These are phyloP conservation scores for Geotrichum reessii DNA, from an alignment of 1,139 yeast genomes.

Conservation along the genomic window DNA sequence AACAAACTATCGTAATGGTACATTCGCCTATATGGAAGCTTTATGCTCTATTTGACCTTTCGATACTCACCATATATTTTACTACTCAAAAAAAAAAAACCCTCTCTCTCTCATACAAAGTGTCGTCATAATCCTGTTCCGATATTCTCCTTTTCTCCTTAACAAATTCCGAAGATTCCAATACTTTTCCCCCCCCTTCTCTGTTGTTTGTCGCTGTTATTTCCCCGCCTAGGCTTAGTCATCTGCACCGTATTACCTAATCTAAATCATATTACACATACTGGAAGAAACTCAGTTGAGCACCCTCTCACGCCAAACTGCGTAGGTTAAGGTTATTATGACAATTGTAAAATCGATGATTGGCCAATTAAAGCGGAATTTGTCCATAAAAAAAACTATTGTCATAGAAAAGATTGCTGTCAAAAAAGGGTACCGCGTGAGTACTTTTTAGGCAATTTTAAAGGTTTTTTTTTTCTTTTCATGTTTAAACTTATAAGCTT, in stretches of 20 bases:
- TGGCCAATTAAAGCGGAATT: background rate
- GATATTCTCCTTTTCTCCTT: background rate
- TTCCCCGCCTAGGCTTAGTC: background rate
- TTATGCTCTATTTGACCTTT: background rate
- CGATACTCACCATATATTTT: background rate
- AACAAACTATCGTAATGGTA: too few species aligned
- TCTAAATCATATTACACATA: background rate
- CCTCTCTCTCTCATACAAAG: too few species aligned
- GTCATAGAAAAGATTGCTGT: too few species aligned
- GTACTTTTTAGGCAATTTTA: too few species aligned
- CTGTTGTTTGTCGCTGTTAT: background rate
- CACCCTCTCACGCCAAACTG: too few species aligned
- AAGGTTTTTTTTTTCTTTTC: too few species aligned
- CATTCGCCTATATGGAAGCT: background rate
- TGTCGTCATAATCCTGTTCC: background rate
- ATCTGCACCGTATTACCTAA: background rate
- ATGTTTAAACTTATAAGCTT: too few species aligned
- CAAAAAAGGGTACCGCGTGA: too few species aligned
- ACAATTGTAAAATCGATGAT: background rate
- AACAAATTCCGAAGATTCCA: background rate
- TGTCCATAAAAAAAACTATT: too few species aligned
- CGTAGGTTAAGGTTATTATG: background rate
- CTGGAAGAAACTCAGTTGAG: too few species aligned
- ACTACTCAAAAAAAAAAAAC: background rate
- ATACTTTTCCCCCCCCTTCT: background rate